Conservation (phyloP, 495 filamentous ascomycete genomes). For the Sporormia fimetaria region DNA sequence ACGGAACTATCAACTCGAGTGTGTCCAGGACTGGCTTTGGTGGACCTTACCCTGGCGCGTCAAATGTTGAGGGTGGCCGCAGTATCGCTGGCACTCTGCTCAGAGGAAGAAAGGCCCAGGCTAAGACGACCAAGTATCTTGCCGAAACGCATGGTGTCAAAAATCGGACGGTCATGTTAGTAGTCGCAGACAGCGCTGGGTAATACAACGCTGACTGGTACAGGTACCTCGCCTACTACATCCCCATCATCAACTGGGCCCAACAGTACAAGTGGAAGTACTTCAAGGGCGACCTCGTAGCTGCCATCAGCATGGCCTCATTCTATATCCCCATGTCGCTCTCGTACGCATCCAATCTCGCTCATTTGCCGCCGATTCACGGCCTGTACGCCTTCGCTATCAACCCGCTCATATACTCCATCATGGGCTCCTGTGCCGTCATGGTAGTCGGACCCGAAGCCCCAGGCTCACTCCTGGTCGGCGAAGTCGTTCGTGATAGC, state of each 20-base stretch:
- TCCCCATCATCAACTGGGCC: conserved; percentile 84
- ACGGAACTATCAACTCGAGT: conserved; percentile 34
- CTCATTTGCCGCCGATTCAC: conserved; percentile 84
- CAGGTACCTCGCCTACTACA: conserved; percentile 88
- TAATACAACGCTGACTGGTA: conserved; percentile 24
- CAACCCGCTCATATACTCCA: conserved; percentile 78
- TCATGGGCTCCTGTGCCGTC: conserved; percentile 79
- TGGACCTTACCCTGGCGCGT: conserved; percentile 19
- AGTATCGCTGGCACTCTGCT: conserved; percentile 33
- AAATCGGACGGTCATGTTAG: conserved; percentile 48
- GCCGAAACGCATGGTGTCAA: conserved; percentile 50
- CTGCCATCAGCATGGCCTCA: conserved; percentile 80
- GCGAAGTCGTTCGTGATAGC: conserved; percentile 69
- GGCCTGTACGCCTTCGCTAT: conserved; percentile 94
- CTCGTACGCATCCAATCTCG: conserved; percentile 86
- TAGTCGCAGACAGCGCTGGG: conserved; percentile 1
- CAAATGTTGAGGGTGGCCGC: conserved; percentile 32
- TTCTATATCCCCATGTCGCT: conserved; percentile 98
- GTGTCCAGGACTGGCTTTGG: conserved; percentile 27
- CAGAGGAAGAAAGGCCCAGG: conserved; percentile 39
- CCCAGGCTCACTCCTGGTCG: conserved; percentile 80
- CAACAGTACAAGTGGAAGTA: conserved; percentile 69
- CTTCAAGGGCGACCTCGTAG: conserved; percentile 74
- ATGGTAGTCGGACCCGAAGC: conserved; percentile 96
- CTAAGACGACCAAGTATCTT: conserved; percentile 51